Evolutionary conservation across 176 grass and related monocot genomes (phyloP).

Genomic region (Oryza punctata): DNA sequence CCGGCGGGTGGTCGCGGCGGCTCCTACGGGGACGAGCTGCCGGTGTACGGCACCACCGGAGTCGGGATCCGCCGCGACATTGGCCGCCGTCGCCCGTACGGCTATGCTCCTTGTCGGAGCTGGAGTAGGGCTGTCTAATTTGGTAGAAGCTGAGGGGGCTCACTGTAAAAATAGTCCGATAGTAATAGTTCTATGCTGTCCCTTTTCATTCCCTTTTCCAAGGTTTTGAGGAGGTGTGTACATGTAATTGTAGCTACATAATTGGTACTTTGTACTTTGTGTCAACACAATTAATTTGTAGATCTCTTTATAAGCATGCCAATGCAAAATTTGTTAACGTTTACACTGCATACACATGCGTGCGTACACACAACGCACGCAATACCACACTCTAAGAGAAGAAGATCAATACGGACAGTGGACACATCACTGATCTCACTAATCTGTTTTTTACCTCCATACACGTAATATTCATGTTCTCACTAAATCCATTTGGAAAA

Average conservation of each 20-base stretch:
- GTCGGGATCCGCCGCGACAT: slow-evolving; percentile 22
- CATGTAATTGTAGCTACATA: background rate
- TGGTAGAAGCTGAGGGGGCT: background rate
- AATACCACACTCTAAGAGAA: no score
- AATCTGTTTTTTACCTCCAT: no score
- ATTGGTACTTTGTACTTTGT: background rate
- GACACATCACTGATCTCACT: no score
- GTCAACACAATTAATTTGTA: background rate
- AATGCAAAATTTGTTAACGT: no score
- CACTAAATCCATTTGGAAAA: no score
- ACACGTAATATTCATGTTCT: no score
- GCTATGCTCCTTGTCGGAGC: slow-evolving; percentile 24
- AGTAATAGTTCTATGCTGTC: background rate
- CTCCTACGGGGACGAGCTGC: slow-evolving; percentile 59
- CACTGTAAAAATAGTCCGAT: slow-evolving; percentile 3
- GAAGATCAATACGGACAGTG: no score
- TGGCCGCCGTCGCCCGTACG: slow-evolving; percentile 30
- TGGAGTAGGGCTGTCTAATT: slow-evolving; percentile 31
- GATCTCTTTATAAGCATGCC: no score
- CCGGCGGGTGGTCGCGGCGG: background rate
- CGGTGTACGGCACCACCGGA: slow-evolving; percentile 82
- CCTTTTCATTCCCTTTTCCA: background rate
- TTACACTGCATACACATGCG: no score
- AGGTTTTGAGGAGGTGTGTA: background rate
- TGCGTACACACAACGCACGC: no score